Base-by-base conservation (phyloP, 352 stramenopile genomes). In the Hyaloperonospora brassicae region DNA sequence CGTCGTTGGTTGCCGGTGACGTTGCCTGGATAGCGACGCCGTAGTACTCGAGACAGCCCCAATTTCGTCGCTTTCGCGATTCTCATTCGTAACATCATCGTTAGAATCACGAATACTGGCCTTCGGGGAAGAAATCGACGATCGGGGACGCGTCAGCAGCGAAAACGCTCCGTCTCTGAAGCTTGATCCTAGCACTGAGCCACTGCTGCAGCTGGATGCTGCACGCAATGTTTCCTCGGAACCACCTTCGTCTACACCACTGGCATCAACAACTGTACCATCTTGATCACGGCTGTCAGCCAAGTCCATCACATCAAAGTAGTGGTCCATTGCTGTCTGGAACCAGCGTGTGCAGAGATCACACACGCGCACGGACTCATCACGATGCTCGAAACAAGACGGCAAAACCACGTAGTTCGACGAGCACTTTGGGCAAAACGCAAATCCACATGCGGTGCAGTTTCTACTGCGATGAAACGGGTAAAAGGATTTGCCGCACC, bases 391-490 rank as follows among this genome's bases (percentile, higher is more conserved):
- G 64, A 89, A 91, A 57, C 62, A 59, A 23, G 59, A 60, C 5
- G 78, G 81, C 45, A 92, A 53, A 21, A 84, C 48, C 38, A 86
- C 61, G 17, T 72, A 71, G 25, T 73, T 68, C 10, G 77, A 71
- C 5, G 76, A 61, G 39, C 79, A 92, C 36, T 88, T 88, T 23
- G 68, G 66, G 47, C 80, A 90, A 50, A 73, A 88, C 10, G 72
- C 50, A 54, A 72, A 77, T 8, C 80, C 80, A 27, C 80, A 90
- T 9, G 66, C 58, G 14, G 59, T 53, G 62, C 80, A 90, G 38
- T 80, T 70, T 40, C 68, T 72, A 39, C 73, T 79, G 24, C 79
- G 80, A 47, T 87, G 70, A 53, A 90, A 90, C 4, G 80, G 64
- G 34, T 72, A 80, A 52, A 90, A 88, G 25, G 69, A 88, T 38